These are phyloP conservation scores for Candida manassasensis DNA, from an alignment of 805 yeast species.

Conservation along the genomic window DNA sequence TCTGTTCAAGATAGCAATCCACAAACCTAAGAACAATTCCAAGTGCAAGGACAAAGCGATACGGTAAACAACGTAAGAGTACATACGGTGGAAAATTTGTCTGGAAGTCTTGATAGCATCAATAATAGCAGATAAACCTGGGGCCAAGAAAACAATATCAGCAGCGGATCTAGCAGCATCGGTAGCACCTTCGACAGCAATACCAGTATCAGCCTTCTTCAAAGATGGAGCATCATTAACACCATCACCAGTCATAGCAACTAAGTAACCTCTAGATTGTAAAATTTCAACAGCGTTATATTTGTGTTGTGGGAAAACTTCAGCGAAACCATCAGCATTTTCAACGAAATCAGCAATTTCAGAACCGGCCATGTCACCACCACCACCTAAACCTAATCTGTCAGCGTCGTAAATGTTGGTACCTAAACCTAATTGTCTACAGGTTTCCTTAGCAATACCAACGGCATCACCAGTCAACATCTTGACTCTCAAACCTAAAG, in stretches of 20 bases:
- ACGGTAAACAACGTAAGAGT: slow-evolving; percentile 96
- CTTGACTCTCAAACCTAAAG: slow-evolving; percentile 90
- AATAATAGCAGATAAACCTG: slow-evolving; percentile 92
- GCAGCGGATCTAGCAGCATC: slow-evolving; percentile 98
- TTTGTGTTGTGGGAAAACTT: slow-evolving; percentile 97
- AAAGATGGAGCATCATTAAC: slow-evolving; percentile 97
- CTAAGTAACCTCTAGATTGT: slow-evolving; percentile 94
- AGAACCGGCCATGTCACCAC: slow-evolving; percentile 94
- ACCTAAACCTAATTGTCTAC: slow-evolving; percentile 96
- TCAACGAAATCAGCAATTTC: slow-evolving; percentile 96
- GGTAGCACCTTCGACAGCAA: slow-evolving; percentile 97
- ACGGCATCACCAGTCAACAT: slow-evolving; percentile 99
- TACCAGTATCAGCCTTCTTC: slow-evolving; percentile 89
- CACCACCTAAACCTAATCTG: slow-evolving; percentile 92
- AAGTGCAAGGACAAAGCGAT: slow-evolving; percentile 92
- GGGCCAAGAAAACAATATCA: slow-evolving; percentile 90
- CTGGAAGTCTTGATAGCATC: slow-evolving; percentile 90
- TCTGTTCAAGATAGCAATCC: slow-evolving; percentile 91
- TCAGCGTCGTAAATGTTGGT: slow-evolving; percentile 96
- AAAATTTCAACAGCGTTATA: slow-evolving; percentile 92
- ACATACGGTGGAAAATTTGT: slow-evolving; percentile 99
- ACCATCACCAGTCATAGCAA: slow-evolving; percentile 99
- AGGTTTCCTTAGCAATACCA: slow-evolving; percentile 97
- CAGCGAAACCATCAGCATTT: slow-evolving; percentile 97
- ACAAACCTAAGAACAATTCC: slow-evolving; percentile 90